Percentiles rank a stretch among this genome's conserved stretches.
Evolutionary conservation across 208 protist species (phyloP).

Genomic region (Spongospora subterranea): DNA sequence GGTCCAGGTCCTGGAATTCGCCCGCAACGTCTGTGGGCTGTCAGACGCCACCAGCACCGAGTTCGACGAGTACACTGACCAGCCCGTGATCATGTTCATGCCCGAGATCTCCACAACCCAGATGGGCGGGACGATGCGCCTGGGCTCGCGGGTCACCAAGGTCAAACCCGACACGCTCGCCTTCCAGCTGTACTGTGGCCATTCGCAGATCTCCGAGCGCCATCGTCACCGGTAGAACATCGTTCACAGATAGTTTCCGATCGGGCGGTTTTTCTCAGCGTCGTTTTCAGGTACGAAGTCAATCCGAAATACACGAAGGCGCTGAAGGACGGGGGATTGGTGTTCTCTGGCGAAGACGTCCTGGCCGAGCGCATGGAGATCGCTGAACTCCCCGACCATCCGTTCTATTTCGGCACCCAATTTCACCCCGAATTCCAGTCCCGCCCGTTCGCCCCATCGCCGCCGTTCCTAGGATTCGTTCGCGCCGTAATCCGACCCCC

Average conservation of each 20-base stretch:
- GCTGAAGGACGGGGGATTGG: constrained; percentile 85
- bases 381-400: constrained; percentile 78
- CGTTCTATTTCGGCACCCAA: constrained; percentile 71
- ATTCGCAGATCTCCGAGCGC: constrained; percentile 85
- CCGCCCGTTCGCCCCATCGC: constrained; percentile 89
- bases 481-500: constrained; percentile 77
- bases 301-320: constrained; percentile 88
- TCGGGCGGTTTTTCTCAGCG: not conserved
- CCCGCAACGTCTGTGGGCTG: constrained; percentile 88
- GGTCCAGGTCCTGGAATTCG: constrained; percentile 87
- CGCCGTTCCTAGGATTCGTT: constrained; percentile 93
- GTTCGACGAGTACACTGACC: constrained; percentile 80
- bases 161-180: constrained; percentile 62
- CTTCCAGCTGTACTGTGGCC: constrained; percentile 83
- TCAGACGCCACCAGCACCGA: constrained; percentile 85
- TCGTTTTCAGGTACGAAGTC: constrained; percentile 77
- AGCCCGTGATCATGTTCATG: constrained; percentile 94
- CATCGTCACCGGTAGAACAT: constrained; percentile 94
- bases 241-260: constrained; percentile 12
- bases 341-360: constrained; percentile 80
- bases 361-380: constrained; percentile 84
- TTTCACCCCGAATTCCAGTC: constrained; percentile 97
- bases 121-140: constrained; percentile 98
- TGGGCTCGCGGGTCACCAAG: constrained; percentile 87
- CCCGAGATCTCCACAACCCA: constrained; percentile 90